Evolutionary conservation across 805 yeast species (phyloP), one percentile per base, ranked within the genome.

Genomic region (Kodamaea sagamina): DNA sequence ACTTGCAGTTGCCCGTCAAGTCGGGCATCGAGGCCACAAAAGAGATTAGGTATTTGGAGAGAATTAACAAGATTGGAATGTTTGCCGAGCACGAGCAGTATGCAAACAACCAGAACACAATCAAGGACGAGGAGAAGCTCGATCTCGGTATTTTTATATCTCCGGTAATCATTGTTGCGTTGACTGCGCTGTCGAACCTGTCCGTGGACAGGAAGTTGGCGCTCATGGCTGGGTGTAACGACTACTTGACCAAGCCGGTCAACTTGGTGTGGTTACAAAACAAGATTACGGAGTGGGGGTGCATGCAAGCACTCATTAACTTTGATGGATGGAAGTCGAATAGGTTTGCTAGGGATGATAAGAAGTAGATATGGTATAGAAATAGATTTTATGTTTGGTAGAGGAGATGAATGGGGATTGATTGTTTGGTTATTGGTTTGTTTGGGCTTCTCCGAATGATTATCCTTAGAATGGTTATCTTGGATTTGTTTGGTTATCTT

Each of bases 281-380:
- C 58, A 93, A 93, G 65, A 86, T 93, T 41, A 85, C 89, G 0
- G 97, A 92, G 63, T 93, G 98, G 98, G 98, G 99, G 0, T 92
- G 98, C 63, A 92, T 92, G 98, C 99, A 92, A 66, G 97, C 97
- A 0, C 68, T 92, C 39, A 90, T 92, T 61, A 95, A 92, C 64
- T 92, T 86, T 62, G 97, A 93, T 60, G 92, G 95, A 28, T 93
- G 97, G 95, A 81, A 78, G 41, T 51, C 45, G 12, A 62, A 58
- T 32, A 46, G 52, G n/a, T 15, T 32, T 24, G 17, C 32, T 10
- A 35, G 40, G 26, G 41, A 25, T 9, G 34, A 18, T 12, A 34
- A 39, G 36, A 41, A 36, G 37, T 17, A 36, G 35, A 44, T 26
- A 36, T 22, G 18, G 36, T 38, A 21, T 38, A 29, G 36, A 38